Base-by-base conservation (phyloP, 805 yeast species). In the Monosporozyma aquatica region DNA sequence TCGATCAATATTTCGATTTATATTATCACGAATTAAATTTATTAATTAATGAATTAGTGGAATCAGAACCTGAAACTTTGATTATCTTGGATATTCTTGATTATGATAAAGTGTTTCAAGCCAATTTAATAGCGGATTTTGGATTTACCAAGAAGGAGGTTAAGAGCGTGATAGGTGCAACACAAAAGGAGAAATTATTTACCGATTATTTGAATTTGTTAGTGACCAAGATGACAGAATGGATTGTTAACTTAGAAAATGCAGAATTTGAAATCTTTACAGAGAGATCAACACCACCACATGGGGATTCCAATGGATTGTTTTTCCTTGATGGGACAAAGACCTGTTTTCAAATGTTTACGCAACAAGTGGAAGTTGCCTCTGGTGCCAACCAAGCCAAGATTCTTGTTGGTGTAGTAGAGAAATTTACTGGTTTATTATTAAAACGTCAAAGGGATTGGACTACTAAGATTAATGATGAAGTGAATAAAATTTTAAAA, bases 321-420 rank as follows among this genome's bases (percentile, higher is more conserved):
- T 70, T 70, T 40, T 86, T 80, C 21, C 65, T 87, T 43, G 86
- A 86, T 43, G 92, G 87, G 43, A 82, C 87, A 41, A 81, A 78
- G 46, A 80, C 82, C 4, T 80, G 87, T 23, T 79, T 84, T 58
- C 77, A 83, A 47, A 82, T 87, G 80, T 76, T 87, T 44, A 79
- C 81, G n/a, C 95, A 87, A 56, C 95, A 87, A 59, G 80, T 86
- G 13, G 94, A 83, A 47, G 89, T 83, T 6, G 92, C 95, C 0
- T 84, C 87, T 0, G 89, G 82, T 25, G 78, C 90, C 3, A 85
- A 86, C 3, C 87, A 84, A 60, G 86, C 87, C 6, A 74, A 80
- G 48, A 82, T 87, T 22, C 67, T 87, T 26, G 78, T 80, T 10
- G 92, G 90, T 20, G 92, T 86, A 10, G 75, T 87, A 13, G 79